Percentiles rank a stretch among this genome's conserved stretches.
Conservation (phyloP, 345 rosid species). For the rapeseed (Brassica napus) region DNA sequence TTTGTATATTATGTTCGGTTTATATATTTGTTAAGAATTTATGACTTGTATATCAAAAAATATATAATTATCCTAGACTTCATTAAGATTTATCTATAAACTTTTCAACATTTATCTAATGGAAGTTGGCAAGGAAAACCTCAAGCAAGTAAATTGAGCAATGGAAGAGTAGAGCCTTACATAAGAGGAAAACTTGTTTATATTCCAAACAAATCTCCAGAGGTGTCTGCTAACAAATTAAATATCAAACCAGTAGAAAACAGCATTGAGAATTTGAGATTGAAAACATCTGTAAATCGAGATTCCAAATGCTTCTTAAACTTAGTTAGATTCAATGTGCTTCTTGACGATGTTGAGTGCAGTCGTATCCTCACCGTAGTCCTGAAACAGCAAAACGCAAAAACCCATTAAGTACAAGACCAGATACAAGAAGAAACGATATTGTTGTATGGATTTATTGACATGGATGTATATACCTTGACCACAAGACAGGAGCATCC, state of each 20-base stretch:
- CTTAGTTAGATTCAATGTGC: constrained; percentile 37
- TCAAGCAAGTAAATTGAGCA: not conserved
- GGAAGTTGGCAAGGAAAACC: not conserved
- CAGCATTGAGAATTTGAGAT: constrained; percentile 16
- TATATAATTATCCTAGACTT: too few species aligned
- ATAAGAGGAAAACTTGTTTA: constrained; percentile 26
- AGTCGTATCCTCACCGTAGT: constrained; percentile 44
- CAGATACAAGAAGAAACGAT: too few species aligned
- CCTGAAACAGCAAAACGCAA: constrained; percentile 19
- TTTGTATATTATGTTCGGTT: too few species aligned
- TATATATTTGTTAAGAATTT: too few species aligned
- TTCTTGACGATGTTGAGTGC: constrained; percentile 41
- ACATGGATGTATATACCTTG: constrained; percentile 47
- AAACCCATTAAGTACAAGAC: too few species aligned
- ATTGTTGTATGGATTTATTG: too few species aligned
- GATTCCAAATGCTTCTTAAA: constrained; percentile 16
- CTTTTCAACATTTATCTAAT: too few species aligned
- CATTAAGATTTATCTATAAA: too few species aligned
- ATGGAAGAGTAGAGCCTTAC: not conserved
- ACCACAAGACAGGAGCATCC: constrained; percentile 86
- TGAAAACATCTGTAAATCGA: constrained; percentile 13
- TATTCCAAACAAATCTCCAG: constrained; percentile 28
- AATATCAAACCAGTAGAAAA: constrained; percentile 31
- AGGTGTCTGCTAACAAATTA: constrained; percentile 28
- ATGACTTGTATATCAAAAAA: too few species aligned